Base-by-base conservation (phyloP, 1,139 yeast genomes). In the Saccharomyces hybrid region DNA sequence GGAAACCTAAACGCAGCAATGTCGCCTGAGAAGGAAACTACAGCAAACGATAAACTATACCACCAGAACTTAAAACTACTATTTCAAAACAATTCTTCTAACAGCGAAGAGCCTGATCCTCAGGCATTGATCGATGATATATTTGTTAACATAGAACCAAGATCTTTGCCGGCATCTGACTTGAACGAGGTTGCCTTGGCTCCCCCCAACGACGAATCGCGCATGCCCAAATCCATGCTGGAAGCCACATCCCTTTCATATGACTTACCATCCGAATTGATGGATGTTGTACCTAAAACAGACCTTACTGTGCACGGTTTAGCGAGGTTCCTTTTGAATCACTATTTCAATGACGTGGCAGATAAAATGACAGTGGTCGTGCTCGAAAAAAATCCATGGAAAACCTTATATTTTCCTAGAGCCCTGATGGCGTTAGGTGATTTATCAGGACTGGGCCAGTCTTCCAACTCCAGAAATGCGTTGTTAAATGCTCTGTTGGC, bases 291-390 rank as follows among this genome's bases (percentile, higher is more conserved):
- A 7, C 88, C 89, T 0, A 74, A 79, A 3, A 78, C 83, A 1
- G 83, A 91, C 6, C 67, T 85, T 51, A 80, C 79, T 61, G 82
- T 84, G 9, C 82, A 81, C 62, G 88, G 89, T 5, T 73, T 83
- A 62, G 81, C 89, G 14, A 64, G 95, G 53, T 86, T 84, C 65
- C 72, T 89, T 48, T 72, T 89, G 48, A 83, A 83, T 58, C 83
- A 89, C 65, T 89, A 88, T 67, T 79, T 82, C n/a, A 81, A 85
- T 14, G 82, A 84, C 58, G 95, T 89, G 1, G 93, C 95, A 0
- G 93, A 88, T 65, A 76, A 86, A 64, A 88, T 89, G 96, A 85
- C 96, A 0, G 96, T 88, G 11, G 84, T 88, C 29, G 88, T 89
- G 1, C 77, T 88, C 51, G 46, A 49, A 27, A 86, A 85, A 59